These are phyloP conservation scores for Hemileia vastatrix DNA, from an alignment of 1,284 basidiomycete genomes.

Conservation along the genomic window DNA sequence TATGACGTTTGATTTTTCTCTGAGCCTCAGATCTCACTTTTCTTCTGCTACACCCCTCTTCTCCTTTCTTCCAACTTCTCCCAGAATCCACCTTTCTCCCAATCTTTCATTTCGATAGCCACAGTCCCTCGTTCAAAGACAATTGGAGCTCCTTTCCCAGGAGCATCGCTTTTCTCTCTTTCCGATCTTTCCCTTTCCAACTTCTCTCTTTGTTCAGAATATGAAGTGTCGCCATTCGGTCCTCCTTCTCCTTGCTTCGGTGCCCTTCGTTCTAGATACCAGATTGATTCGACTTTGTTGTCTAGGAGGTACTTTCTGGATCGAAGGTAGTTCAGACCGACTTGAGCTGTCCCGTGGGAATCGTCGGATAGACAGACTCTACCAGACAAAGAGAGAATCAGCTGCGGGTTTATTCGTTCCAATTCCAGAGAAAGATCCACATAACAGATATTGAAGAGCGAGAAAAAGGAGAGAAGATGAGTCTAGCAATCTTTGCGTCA, in stretches of 20 bases:
- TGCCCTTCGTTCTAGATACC: constrained; percentile 57
- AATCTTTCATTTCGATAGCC: background rate
- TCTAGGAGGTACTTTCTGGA: constrained; percentile 58
- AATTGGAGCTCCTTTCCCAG: background rate
- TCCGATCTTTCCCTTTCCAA: background rate
- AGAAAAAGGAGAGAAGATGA: background rate
- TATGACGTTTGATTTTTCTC: too few relatives aligned
- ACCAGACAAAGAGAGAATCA: constrained; percentile 59
- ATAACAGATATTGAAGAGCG: too few relatives aligned
- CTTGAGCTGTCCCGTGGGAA: constrained; percentile 80
- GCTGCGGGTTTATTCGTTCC: too few relatives aligned
- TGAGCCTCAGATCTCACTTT: background rate
- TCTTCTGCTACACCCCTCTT: background rate
- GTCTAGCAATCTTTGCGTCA: background rate
- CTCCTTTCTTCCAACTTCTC: background rate
- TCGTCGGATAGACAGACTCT: constrained; percentile 86
- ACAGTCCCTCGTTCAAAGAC: background rate
- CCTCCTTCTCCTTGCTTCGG: background rate
- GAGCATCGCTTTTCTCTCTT: background rate
- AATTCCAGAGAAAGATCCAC: too few relatives aligned
- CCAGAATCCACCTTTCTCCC: background rate
- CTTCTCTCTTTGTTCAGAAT: background rate
- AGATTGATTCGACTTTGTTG: constrained; percentile 58
- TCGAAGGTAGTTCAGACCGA: constrained; percentile 73
- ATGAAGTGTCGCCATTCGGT: background rate